Base-by-base conservation (phyloP, 23 red algal genomes). In the Gracilariopsis chorda region DNA sequence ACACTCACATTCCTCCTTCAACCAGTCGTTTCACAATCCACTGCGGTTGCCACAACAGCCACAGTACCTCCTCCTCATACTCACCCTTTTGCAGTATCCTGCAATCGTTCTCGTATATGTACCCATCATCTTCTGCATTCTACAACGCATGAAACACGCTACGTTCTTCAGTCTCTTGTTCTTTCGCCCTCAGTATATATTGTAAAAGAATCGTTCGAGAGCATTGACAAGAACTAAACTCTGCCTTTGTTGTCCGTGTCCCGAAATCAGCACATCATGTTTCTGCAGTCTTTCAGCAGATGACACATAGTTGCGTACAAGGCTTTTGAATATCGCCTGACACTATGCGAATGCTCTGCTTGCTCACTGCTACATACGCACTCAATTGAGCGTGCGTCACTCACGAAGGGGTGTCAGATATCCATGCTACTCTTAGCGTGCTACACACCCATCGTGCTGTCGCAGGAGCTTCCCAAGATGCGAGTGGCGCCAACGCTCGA, bases 1-100 rank as follows among this genome's bases (percentile, higher is more conserved):
- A 72, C 65, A 43, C 6, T 20, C 5, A 46, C 5, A 7, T 43
- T 72, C 35, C 65, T 17, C 17, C 33, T 40, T 72, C 41, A 13
- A 58, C 53, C 4, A 58, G 53, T 58, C 53, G 53, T 17, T 58
- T 58, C 65, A 72, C 65, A 72, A 72, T 72, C 65, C 65, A 72
- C 20, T 39, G 35, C 40, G 65, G 65, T 19, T 58, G 53, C 4
- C 53, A 9, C 53, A 58, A 58, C n/a, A n/a, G n/a, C n/a, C n/a
- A n/a, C n/a, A n/a, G n/a, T n/a, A n/a, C n/a, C n/a, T n/a, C n/a
- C n/a, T n/a, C n/a, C n/a, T n/a, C n/a, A n/a, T n/a, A n/a, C n/a
- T 5, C 53, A 19, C 53, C n/a, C n/a, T 25, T 25, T 58, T 9
- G 16, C n/a, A 72, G 65, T 45, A 72, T 13, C 65, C 5, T 42